These are phyloP conservation scores for Ogataea corticis DNA, from an alignment of 805 yeast genomes.

Conservation along the genomic window DNA sequence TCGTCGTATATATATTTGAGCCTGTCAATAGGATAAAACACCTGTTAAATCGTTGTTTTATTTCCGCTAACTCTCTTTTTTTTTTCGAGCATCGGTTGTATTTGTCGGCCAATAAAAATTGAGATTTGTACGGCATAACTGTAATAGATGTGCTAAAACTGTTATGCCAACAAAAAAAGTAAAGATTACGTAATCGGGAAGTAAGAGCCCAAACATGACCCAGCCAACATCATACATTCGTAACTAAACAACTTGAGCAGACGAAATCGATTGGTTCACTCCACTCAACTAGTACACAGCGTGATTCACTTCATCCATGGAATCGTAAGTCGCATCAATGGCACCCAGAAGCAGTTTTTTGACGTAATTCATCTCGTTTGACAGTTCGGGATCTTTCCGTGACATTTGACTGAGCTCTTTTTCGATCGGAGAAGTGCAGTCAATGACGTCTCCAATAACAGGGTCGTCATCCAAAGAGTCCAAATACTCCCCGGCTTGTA, in stretches of 20 bases:
- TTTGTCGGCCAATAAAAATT: constrained; percentile 14
- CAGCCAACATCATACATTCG: too few species aligned
- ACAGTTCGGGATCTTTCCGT: constrained; percentile 21
- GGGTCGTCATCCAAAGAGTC: constrained; percentile 22
- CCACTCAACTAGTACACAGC: constrained; percentile 10
- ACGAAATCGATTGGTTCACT: too few species aligned
- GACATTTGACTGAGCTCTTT: constrained; percentile 24
- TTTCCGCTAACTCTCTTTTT: constrained; percentile 7
- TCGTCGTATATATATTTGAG: neutral
- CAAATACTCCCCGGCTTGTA: constrained; percentile 22
- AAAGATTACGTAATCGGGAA: too few species aligned
- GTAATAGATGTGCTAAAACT: neutral
- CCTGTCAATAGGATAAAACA: neutral
- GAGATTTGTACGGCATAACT: constrained; percentile 8
- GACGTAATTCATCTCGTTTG: constrained; percentile 28
- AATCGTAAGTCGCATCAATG: constrained; percentile 26
- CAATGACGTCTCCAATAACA: constrained; percentile 27
- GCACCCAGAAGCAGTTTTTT: constrained; percentile 28
- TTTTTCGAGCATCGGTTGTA: constrained; percentile 11
- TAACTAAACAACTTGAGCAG: too few species aligned
- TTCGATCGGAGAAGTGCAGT: constrained; percentile 29
- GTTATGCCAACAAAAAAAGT: too few species aligned
- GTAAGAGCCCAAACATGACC: too few species aligned
- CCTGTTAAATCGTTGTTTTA: neutral
- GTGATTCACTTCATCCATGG: constrained; percentile 26